These are phyloP conservation scores for Aspergillus hortae DNA, from an alignment of 2,329 filamentous ascomycete genomes.

Conservation along the genomic window DNA sequence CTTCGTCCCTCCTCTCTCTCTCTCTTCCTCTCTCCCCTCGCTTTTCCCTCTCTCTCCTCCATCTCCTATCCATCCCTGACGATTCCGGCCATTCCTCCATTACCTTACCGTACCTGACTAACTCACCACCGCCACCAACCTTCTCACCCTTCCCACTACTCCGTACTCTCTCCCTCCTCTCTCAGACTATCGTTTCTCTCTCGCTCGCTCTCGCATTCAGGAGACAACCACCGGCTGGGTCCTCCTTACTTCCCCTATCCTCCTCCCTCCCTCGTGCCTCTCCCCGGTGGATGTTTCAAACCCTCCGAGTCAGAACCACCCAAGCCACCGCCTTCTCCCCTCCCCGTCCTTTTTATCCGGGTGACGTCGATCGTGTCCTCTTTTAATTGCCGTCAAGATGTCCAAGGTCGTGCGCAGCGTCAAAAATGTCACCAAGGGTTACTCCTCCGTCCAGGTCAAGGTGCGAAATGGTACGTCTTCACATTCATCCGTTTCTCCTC, in stretches of 20 bases:
- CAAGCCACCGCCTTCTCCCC: not conserved
- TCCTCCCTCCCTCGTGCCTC: not conserved
- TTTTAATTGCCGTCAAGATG: conserved; percentile 54
- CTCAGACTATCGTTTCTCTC: conserved; percentile 1
- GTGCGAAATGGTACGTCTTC: conserved; percentile 78
- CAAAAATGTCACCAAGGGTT: conserved; percentile 99
- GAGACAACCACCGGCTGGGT: not conserved
- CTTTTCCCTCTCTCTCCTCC: not conserved
- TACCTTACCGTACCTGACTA: not conserved
- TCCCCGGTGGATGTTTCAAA: not conserved
- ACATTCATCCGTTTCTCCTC: not conserved
- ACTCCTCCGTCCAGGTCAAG: conserved; percentile 94
- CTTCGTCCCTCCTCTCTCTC: not conserved
- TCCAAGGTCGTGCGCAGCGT: conserved; percentile 96
- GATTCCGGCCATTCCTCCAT: not conserved
- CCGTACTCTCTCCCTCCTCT: not conserved
- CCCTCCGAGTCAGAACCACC: not conserved
- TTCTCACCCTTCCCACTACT: not conserved
- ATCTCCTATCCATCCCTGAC: not conserved
- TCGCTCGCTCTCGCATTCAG: not conserved
- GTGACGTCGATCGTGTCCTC: conserved; percentile 1
- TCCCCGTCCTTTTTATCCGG: not conserved
- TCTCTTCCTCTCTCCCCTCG: not conserved
- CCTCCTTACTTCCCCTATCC: not conserved
- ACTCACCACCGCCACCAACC: conserved; percentile 1